A percentile compares a stretch with the other conserved stretches of the same genome.
Evolutionary conservation across 306 rosid genomes (phyloP).

Genomic region (Carpinus fangiana): DNA sequence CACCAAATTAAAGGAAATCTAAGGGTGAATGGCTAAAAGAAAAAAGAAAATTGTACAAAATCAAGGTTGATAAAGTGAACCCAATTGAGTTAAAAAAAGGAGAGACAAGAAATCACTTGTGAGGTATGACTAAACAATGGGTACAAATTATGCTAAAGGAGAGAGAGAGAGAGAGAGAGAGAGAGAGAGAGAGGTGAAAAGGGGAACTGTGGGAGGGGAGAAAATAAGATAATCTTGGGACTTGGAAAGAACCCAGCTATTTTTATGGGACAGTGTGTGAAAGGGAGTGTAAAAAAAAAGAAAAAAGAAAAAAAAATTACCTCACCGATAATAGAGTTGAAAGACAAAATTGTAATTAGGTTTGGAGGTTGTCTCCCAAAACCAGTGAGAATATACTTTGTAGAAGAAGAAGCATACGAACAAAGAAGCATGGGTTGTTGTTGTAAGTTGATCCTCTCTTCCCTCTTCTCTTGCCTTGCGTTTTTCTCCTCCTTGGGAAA

Average conservation of each 20-base stretch:
- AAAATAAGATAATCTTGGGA: slow-evolving; percentile 52
- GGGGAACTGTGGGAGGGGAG: slow-evolving; percentile 22
- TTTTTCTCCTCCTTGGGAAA: slow-evolving; percentile 45
- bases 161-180: slow-evolving; percentile 31
- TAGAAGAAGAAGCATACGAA: background rate
- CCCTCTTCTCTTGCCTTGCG: slow-evolving; percentile 12
- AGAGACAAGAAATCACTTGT: slow-evolving; percentile 73
- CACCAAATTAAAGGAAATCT: slow-evolving; percentile 31
- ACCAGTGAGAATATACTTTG: slow-evolving; percentile 9
- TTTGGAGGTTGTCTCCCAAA: slow-evolving; percentile 48
- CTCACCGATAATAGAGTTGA: slow-evolving; percentile 20
- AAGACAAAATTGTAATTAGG: slow-evolving; percentile 38
- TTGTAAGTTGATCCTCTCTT: background rate
- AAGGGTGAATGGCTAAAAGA: slow-evolving; percentile 22
- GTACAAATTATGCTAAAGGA: slow-evolving; percentile 25
- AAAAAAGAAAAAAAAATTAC: slow-evolving; percentile 2
- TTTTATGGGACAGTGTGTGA: slow-evolving; percentile 23
- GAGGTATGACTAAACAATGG: slow-evolving; percentile 61
- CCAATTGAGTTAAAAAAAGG: slow-evolving; percentile 46
- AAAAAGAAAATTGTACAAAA: slow-evolving; percentile 32
- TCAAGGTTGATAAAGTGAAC: slow-evolving; percentile 53
- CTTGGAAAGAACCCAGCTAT: slow-evolving; percentile 46
- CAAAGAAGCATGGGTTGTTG: background rate
- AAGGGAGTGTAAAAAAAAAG: slow-evolving; percentile 6
- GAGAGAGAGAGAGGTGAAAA: slow-evolving; percentile 32